These are phyloP conservation scores for Pleoardoris graminearum DNA, from an alignment of 2,329 filamentous ascomycete species.

Conservation along the genomic window DNA sequence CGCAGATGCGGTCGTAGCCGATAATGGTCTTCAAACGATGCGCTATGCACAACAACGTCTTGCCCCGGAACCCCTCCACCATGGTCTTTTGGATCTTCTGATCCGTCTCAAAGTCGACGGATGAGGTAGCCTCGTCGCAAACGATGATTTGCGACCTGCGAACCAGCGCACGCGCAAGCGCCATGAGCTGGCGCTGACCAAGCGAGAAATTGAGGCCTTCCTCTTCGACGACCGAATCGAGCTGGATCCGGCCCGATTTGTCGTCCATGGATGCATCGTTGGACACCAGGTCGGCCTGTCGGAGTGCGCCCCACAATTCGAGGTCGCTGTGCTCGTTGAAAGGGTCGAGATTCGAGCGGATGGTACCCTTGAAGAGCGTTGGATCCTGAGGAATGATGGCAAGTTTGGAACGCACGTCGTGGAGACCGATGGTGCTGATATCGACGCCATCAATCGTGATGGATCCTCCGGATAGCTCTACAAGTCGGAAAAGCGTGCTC, in stretches of 20 bases:
- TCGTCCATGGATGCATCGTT: constrained; percentile 52
- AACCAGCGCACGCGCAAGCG: constrained; percentile 86
- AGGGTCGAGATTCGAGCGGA: constrained; percentile 78
- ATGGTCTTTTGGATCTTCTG: constrained; percentile 93
- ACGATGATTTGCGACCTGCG: constrained; percentile 89
- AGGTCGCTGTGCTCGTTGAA: constrained; percentile 78
- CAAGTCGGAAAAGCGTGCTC: constrained; percentile 76
- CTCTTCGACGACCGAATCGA: constrained; percentile 86
- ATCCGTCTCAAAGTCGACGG: constrained; percentile 95
- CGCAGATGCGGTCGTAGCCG: constrained; percentile 91
- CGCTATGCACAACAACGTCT: constrained; percentile 88
- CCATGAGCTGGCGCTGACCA: constrained; percentile 94
- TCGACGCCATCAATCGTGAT: constrained; percentile 56
- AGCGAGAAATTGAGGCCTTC: constrained; percentile 96
- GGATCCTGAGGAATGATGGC: constrained; percentile 86
- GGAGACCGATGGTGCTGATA: constrained; percentile 73
- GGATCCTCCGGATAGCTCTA: constrained; percentile 52
- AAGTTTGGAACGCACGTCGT: constrained; percentile 74
- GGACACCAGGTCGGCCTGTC: constrained; percentile 72
- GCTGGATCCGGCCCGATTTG: constrained; percentile 67
- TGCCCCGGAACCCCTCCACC: constrained; percentile 77
- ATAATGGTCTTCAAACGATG: constrained; percentile 91
- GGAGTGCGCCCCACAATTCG: constrained; percentile 75
- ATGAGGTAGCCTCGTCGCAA: constrained; percentile 93
- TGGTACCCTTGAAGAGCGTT: constrained; percentile 78